A percentile compares a stretch with the other conserved stretches of the same genome.
phyloP scores from a whole-genome alignment of 805 yeast species.

The Metschnikowia amazonensis region DNA sequence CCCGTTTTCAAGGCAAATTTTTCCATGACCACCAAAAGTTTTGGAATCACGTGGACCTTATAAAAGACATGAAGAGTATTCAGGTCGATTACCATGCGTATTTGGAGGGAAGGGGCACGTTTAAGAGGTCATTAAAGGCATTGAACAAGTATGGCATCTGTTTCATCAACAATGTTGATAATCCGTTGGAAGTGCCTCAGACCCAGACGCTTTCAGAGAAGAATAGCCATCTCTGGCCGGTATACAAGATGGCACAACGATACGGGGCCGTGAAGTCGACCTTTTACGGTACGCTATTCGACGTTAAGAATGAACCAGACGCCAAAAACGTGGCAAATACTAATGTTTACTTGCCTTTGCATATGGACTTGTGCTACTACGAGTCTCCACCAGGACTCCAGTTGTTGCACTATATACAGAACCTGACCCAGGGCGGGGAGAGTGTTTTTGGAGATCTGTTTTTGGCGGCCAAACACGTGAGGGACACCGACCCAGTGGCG shows the following conservation, averaged over 20 bases:
- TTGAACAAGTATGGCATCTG: slow-evolving; percentile 56
- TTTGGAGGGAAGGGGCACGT: slow-evolving; percentile 24
- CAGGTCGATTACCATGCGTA: slow-evolving; percentile 39
- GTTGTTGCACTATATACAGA: slow-evolving; percentile 56
- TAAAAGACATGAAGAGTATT: slow-evolving; percentile 18
- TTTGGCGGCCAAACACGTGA: slow-evolving; percentile 56
- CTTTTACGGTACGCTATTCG: slow-evolving; percentile 68
- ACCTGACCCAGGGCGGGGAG: slow-evolving; percentile 61
- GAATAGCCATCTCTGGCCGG: slow-evolving; percentile 41
- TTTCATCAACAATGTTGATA: slow-evolving; percentile 52
- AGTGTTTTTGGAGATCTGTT: slow-evolving; percentile 68
- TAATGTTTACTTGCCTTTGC: slow-evolving; percentile 59
- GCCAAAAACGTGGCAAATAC: slow-evolving; percentile 66
- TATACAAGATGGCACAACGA: slow-evolving; percentile 39
- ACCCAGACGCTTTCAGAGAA: slow-evolving; percentile 34
- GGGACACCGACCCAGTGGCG: slow-evolving; percentile 55
- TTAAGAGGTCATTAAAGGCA: slow-evolving; percentile 39
- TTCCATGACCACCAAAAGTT: slow-evolving; percentile 28
- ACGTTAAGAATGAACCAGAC: slow-evolving; percentile 47
- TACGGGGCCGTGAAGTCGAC: slow-evolving; percentile 70
- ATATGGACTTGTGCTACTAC: slow-evolving; percentile 72
- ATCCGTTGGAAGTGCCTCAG: slow-evolving; percentile 27
- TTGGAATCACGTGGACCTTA: slow-evolving; percentile 40
- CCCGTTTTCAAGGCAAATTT: slow-evolving; percentile 34
- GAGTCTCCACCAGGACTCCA: slow-evolving; percentile 83